Evolutionary conservation across 352 stramenopile species (phyloP).

Genomic region (Globisporangium echinulatum): DNA sequence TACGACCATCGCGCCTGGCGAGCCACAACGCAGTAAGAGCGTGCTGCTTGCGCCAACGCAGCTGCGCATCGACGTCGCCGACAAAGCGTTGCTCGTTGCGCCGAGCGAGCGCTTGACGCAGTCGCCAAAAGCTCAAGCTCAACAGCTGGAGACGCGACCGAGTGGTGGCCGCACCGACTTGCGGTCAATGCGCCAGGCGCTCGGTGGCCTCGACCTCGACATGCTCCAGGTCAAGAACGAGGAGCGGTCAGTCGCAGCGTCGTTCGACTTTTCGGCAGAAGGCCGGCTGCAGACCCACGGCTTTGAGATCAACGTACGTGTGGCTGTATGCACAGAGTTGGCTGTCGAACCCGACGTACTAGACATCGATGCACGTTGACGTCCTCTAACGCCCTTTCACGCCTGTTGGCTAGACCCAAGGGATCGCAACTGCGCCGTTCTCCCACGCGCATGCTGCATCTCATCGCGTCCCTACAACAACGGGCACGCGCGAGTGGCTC

Average conservation of each 20-base stretch:
- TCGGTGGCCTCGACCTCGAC: constrained; percentile 51
- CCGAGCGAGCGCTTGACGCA: background rate
- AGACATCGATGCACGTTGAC: background rate
- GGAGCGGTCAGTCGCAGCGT: constrained; percentile 48
- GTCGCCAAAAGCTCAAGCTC: no score
- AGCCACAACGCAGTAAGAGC: constrained; percentile 8
- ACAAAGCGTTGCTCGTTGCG: constrained; percentile 8
- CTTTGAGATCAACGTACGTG: constrained; percentile 77
- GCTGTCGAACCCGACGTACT: background rate
- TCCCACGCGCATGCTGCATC: constrained; percentile 16
- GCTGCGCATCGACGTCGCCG: constrained; percentile 45
- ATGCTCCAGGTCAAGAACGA: constrained; percentile 59
- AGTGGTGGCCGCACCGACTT: constrained; percentile 9
- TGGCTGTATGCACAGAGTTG: background rate
- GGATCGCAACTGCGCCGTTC: constrained; percentile 69
- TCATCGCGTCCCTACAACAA: constrained; percentile 7
- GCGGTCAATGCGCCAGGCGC: constrained; percentile 27
- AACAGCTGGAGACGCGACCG: constrained; percentile 3
- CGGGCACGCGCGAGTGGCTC: constrained; percentile 62
- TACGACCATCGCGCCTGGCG: background rate
- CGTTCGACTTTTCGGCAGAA: constrained; percentile 77
- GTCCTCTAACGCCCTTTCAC: background rate
- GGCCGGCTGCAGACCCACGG: constrained; percentile 72
- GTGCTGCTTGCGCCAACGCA: constrained; percentile 20
- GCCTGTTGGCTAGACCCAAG: constrained; percentile 43